Evolutionary conservation across 2,329 filamentous ascomycete genomes (phyloP).

Genomic region (Colletotrichum limetticola): DNA sequence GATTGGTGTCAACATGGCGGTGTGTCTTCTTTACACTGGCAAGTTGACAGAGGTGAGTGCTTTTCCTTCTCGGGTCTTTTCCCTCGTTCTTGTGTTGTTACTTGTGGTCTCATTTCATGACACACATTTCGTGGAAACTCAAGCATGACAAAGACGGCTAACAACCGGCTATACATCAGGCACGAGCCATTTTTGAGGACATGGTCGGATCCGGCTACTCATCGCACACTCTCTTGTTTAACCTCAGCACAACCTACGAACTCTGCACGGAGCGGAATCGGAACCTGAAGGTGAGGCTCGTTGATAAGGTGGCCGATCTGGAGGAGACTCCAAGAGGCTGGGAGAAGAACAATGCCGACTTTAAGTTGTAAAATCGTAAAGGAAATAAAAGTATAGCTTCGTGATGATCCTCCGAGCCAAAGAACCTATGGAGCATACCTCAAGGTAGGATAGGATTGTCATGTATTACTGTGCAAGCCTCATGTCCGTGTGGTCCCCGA

Average conservation of each 20-base stretch:
- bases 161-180: conserved; percentile 53
- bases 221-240: conserved; percentile 87
- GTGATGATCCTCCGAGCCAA: not conserved
- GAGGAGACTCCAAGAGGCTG: conserved; percentile 69
- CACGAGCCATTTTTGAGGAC: conserved; percentile 72
- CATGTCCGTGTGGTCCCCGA: conserved; percentile 5
- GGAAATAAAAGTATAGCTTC: not conserved
- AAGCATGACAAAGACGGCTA: conserved; percentile 32
- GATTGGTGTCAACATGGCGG: conserved; percentile 83
- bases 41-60: conserved; percentile 73
- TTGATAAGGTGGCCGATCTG: conserved; percentile 73
- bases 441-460: not conserved
- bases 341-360: conserved; percentile 78
- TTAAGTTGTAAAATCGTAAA: conserved; percentile 70
- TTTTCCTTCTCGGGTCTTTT: not conserved
- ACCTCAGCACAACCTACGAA: conserved; percentile 91
- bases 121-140: not conserved
- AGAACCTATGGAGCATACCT: no score
- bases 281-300: conserved; percentile 75
- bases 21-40: conserved; percentile 86
- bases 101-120: not conserved
- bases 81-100: not conserved
- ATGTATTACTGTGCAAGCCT: not conserved
- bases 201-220: conserved; percentile 71
- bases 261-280: conserved; percentile 83